Percentiles rank a stretch among this genome's conserved stretches.
These are phyloP conservation scores for Mycena albidolilacea DNA, from an alignment of 768 basidiomycete genomes.

Conservation along the genomic window DNA sequence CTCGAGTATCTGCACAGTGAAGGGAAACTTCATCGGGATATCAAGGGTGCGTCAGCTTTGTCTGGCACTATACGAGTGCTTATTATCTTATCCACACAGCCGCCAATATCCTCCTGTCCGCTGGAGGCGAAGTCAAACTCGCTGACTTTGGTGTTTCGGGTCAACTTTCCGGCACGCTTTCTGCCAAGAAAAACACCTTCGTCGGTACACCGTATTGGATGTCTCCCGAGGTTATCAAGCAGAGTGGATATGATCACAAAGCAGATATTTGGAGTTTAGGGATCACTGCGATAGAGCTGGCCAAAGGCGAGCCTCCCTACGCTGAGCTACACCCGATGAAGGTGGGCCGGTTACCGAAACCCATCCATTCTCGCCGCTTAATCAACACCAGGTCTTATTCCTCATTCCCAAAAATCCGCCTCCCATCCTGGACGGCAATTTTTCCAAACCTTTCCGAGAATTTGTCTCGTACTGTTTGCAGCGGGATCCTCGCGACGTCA, in stretches of 20 bases:
- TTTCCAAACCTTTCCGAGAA: conserved; percentile 94
- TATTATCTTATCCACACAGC: conserved; percentile 62
- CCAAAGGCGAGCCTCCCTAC: conserved; percentile 98
- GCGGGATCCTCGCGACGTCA: conserved; percentile 92
- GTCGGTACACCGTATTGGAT: conserved; percentile 99
- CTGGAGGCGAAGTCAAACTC: conserved; percentile 95
- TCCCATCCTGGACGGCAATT: conserved; percentile 89
- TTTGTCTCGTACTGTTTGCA: conserved; percentile 95
- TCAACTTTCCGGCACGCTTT: conserved; percentile 92
- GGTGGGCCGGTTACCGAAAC: conserved; percentile 59
- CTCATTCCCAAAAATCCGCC: conserved; percentile 98
- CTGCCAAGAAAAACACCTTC: conserved; percentile 98
- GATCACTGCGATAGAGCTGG: conserved; percentile 97
- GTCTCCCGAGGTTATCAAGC: conserved; percentile 99
- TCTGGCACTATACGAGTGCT: conserved; percentile 5
- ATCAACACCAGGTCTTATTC: conserved; percentile 85
- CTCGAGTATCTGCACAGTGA: conserved; percentile 96
- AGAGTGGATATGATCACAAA: conserved; percentile 98
- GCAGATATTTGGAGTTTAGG: conserved; percentile 99
- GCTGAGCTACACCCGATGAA: conserved; percentile 99
- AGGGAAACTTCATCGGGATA: conserved; percentile 98
- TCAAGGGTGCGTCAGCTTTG: conserved; percentile 79
- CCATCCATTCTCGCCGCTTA: neutral
- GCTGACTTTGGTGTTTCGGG: conserved; percentile 99
- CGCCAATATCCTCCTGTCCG: conserved; percentile 94